A percentile compares a stretch with the other conserved stretches of the same genome.
Conservation (phyloP, 1,284 basidiomycete species). For the Limonomyces culmigenus region DNA sequence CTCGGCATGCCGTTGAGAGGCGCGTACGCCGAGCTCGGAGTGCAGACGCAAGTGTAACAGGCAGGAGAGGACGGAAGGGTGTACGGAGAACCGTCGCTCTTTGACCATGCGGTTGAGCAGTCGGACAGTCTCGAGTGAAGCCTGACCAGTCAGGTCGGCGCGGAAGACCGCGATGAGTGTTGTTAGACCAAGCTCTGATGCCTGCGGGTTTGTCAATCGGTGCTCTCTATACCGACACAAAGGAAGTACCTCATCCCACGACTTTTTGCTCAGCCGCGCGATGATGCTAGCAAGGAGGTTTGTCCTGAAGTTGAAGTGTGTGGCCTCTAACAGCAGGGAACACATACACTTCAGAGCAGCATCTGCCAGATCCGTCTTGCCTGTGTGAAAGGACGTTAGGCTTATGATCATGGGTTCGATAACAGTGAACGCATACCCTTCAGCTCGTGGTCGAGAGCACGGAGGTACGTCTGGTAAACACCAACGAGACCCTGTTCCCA, state of each 20-base stretch:
- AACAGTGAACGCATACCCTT: conserved; percentile 44
- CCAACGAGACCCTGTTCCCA: conserved; percentile 93
- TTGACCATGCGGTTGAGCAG: conserved; percentile 94
- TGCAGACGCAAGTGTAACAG: conserved; percentile 79
- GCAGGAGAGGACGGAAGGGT: conserved; percentile 78
- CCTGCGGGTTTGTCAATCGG: conserved; percentile 20
- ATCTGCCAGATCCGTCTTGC: conserved; percentile 53
- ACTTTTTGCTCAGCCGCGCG: conserved; percentile 66
- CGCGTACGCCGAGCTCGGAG: conserved; percentile 71
- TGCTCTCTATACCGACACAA: conserved; percentile 1
- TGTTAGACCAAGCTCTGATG: conserved; percentile 68
- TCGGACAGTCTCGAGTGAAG: conserved; percentile 82
- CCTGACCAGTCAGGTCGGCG: conserved; percentile 59
- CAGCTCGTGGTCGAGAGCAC: conserved; percentile 70
- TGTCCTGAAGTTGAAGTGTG: conserved; percentile 94
- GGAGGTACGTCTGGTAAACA: conserved; percentile 83
- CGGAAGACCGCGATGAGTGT: conserved; percentile 73
- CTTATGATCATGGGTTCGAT: conserved; percentile 10
- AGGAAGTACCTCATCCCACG: conserved; percentile 68
- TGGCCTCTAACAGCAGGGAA: conserved; percentile 64
- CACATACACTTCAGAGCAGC: conserved; percentile 77
- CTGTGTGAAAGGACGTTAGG: no score
- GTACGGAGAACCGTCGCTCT: conserved; percentile 80
- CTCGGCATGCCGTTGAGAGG: conserved; percentile 26
- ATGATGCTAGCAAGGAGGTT: conserved; percentile 88